Evolutionary conservation across 495 filamentous ascomycete species (phyloP), one percentile per base, ranked within the genome.

Genomic region (Bryoglossum gracile): DNA sequence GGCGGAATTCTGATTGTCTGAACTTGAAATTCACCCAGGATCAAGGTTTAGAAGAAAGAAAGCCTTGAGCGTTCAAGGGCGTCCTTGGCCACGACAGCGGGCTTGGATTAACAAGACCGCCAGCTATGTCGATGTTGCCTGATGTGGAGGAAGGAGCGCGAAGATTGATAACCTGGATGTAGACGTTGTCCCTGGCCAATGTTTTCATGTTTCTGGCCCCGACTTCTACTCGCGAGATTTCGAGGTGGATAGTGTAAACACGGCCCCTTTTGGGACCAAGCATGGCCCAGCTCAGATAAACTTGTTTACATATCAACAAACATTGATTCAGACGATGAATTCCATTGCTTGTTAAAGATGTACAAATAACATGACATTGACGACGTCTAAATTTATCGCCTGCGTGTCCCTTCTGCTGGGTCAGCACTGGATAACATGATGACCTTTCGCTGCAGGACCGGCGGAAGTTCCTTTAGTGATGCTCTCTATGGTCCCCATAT

Each of bases 221-320:
- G n/a, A n/a, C n/a, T n/a, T n/a, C n/a, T n/a, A 22, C 42, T 42
- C 26, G 25, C 40, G 18, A 37, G 32, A 46, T 14, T 44, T 18
- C 11, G 45, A 47, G 53, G 53, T 36, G 45, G 50, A 36, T 11
- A 24, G 17, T 38, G 42, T 60, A 60, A 60, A 60, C 57, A 60
- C 50, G 57, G 43, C 57, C 57, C 34, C 19, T 23, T 32, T 37
- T 14, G 14, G 11, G 57, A 48, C 57, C 57, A 36, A 57, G 33
- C 50, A 50, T 53, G 51, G 28, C 45, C 17, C 30, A 18, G 25
- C 19, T 32, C 51, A 35, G n/a, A 48, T 40, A 19, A 32, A 32
- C 37, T 30, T 14, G 17, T 40, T 33, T 22, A 22, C 23, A 40
- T 4, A 16, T 22, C 23, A 11, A 16, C 13, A 11, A 32, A 40